phyloP scores from a whole-genome alignment of 768 basidiomycete species.

The Pleurotus giganteus region DNA sequence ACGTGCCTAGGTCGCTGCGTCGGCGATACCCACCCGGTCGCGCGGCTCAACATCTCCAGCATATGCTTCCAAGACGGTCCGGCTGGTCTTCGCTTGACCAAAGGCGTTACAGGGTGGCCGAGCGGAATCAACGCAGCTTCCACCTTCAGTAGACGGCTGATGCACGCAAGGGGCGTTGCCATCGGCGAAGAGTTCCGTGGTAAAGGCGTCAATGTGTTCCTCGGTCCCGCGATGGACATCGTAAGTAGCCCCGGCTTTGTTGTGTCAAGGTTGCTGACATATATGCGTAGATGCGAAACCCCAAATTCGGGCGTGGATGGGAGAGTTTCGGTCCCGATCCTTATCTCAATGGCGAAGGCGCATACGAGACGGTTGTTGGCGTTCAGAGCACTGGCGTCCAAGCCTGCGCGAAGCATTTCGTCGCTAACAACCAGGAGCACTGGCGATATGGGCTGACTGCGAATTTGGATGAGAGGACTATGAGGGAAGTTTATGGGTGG shows the following conservation, averaged over 20 bases:
- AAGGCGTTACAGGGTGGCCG: slow-evolving; percentile 3
- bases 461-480: slow-evolving; percentile 57
- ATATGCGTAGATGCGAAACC: neutral
- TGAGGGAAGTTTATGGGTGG: slow-evolving; percentile 52
- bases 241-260: neutral
- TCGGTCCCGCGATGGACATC: slow-evolving; percentile 1
- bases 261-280: neutral
- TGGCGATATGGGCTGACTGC: slow-evolving; percentile 16
- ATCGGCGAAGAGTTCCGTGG: slow-evolving; percentile 65
- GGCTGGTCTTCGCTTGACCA: slow-evolving; percentile 1
- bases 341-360: slow-evolving; percentile 50
- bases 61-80: slow-evolving; percentile 2
- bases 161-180: slow-evolving; percentile 59
- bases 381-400: slow-evolving; percentile 52
- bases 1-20: neutral
- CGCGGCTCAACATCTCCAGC: neutral
- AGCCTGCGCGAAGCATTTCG: slow-evolving; percentile 24
- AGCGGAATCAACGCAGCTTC: slow-evolving; percentile 44
- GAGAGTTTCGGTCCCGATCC: slow-evolving; percentile 50
- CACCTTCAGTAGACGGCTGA: slow-evolving; percentile 59
- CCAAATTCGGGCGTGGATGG: slow-evolving; percentile 7
- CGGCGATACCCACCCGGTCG: slow-evolving; percentile 2
- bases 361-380: slow-evolving; percentile 52
- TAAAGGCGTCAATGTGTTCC: slow-evolving; percentile 47
- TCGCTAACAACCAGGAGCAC: slow-evolving; percentile 15